A percentile compares a stretch with the other conserved stretches of the same genome.
phyloP scores from a whole-genome alignment of 2,329 filamentous ascomycete species.

The Pyrenophora teres region DNA sequence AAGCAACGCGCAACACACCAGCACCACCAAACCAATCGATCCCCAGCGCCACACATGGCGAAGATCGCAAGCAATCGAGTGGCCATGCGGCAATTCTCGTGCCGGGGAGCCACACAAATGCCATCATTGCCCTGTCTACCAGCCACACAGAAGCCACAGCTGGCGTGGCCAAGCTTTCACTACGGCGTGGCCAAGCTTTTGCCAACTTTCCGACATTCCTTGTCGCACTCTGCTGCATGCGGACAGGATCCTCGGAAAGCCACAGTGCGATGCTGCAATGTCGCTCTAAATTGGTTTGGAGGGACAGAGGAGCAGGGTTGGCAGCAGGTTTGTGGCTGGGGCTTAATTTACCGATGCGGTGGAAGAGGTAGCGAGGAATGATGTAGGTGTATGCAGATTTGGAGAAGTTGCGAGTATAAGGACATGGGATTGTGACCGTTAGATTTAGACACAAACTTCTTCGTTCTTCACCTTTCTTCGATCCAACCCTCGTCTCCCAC shows the following conservation, averaged over 20 bases:
- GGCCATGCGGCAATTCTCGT: slow-evolving; percentile 1
- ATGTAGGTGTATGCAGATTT: slow-evolving; percentile 15
- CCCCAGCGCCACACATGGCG: not conserved
- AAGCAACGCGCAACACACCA: not conserved
- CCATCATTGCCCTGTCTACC: slow-evolving; percentile 13
- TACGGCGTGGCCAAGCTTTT: slow-evolving; percentile 26
- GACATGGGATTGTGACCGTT: too few relatives aligned
- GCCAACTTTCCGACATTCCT: slow-evolving; percentile 22
- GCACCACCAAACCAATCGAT: not conserved
- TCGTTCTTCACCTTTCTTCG: not conserved
- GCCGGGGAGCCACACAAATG: slow-evolving; percentile 13
- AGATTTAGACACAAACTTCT: not conserved
- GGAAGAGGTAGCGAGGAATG: slow-evolving; percentile 20
- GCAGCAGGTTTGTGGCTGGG: slow-evolving; percentile 39
- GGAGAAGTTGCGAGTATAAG: slow-evolving; percentile 5
- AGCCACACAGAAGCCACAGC: slow-evolving; percentile 26
- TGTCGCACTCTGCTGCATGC: slow-evolving; percentile 13
- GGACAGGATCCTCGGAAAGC: slow-evolving; percentile 11
- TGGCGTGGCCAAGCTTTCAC: slow-evolving; percentile 23
- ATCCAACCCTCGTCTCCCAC: not conserved
- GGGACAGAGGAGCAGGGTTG: slow-evolving; percentile 20
- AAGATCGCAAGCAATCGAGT: slow-evolving; percentile 8
- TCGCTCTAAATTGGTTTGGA: not conserved
- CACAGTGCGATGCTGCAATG: slow-evolving; percentile 9
- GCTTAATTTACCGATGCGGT: slow-evolving; percentile 10